Evolutionary conservation across 164 flowering plant genomes (phyloP).

Genomic region (Vitis rotundifolia): DNA sequence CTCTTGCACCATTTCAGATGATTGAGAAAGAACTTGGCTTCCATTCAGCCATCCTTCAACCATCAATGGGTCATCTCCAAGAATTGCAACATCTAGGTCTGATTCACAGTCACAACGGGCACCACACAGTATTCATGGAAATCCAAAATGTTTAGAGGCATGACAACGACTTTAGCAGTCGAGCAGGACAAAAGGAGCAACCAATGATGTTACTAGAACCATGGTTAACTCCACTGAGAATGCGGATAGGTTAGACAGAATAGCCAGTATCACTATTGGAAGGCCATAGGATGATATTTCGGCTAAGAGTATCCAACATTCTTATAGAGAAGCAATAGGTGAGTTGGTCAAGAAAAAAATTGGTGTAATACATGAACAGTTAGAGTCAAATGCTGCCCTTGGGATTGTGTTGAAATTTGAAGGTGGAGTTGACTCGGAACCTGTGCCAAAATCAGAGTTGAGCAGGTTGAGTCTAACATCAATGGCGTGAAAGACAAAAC

Average conservation of each 20-base stretch:
- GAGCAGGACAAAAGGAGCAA: slow-evolving; percentile 51
- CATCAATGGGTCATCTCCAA: slow-evolving; percentile 62
- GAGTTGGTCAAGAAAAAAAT: slow-evolving; percentile 51
- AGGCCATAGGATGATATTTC: slow-evolving; percentile 54
- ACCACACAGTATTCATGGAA: slow-evolving; percentile 91
- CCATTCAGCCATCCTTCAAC: no score
- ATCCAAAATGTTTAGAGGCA: slow-evolving; percentile 90
- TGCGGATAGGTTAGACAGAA: slow-evolving; percentile 41
- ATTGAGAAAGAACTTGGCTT: slow-evolving; percentile 92
- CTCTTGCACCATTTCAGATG: slow-evolving; percentile 68
- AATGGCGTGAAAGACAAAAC: no score
- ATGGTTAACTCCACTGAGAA: slow-evolving; percentile 32
- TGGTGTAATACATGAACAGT: no score
- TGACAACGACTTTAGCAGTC: slow-evolving; percentile 91
- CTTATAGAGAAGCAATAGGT: slow-evolving; percentile 39
- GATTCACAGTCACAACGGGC: slow-evolving; percentile 71
- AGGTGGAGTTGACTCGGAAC: no score
- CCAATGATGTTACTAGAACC: slow-evolving; percentile 34
- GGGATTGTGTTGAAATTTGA: no score
- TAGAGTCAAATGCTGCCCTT: no score
- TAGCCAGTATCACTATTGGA: slow-evolving; percentile 32
- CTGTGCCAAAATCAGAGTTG: no score
- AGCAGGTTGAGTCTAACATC: no score
- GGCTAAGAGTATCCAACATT: slow-evolving; percentile 46
- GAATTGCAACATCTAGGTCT: slow-evolving; percentile 47